Conservation (phyloP, 148 eudicot genomes). For the Talinum fruticosum region DNA sequence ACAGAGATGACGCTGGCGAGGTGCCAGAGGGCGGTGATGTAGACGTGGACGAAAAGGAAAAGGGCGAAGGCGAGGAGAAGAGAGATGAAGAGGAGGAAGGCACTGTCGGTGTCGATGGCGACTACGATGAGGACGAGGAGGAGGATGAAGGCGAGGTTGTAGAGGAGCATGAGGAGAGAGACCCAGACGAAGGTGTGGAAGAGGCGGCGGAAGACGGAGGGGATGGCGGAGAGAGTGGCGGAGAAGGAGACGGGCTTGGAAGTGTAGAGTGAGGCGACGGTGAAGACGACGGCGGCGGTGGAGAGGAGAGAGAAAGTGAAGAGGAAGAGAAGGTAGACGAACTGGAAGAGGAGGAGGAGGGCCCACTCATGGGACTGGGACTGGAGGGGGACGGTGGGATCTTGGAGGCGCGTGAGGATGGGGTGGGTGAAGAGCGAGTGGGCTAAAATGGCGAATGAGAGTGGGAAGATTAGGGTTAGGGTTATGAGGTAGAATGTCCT, state of each 20-base stretch:
- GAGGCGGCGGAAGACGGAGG: constrained; percentile 67
- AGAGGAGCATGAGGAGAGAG: constrained; percentile 51
- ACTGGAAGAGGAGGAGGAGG: constrained; percentile 65
- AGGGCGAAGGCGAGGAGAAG: constrained; percentile 43
- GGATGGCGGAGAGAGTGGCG: constrained; percentile 63
- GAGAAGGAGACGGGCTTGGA: constrained; percentile 70
- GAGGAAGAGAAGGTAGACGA: constrained; percentile 72
- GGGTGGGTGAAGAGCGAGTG: constrained; percentile 96
- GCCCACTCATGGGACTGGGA: constrained; percentile 55
- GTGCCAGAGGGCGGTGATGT: constrained; percentile 87
- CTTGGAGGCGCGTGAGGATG: constrained; percentile 51
- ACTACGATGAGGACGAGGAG: constrained; percentile 52
- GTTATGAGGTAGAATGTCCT: constrained; percentile 80
- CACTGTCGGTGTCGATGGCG: constrained; percentile 56
- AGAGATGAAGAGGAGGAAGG: constrained; percentile 42
- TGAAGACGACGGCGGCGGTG: constrained; percentile 94
- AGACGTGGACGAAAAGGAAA: constrained; percentile 79
- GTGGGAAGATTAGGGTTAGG: constrained; percentile 83
- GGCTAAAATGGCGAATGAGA: constrained; percentile 86
- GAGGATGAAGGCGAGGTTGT: constrained; percentile 47
- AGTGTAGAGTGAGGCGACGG: constrained; percentile 86
- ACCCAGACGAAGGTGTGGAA: constrained; percentile 77
- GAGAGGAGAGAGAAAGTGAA: constrained; percentile 88
- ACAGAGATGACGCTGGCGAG: constrained; percentile 89
- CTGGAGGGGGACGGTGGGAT: constrained; percentile 31